phyloP scores from a whole-genome alignment of 495 filamentous ascomycete species.

The Trichoderma erinaceum region DNA sequence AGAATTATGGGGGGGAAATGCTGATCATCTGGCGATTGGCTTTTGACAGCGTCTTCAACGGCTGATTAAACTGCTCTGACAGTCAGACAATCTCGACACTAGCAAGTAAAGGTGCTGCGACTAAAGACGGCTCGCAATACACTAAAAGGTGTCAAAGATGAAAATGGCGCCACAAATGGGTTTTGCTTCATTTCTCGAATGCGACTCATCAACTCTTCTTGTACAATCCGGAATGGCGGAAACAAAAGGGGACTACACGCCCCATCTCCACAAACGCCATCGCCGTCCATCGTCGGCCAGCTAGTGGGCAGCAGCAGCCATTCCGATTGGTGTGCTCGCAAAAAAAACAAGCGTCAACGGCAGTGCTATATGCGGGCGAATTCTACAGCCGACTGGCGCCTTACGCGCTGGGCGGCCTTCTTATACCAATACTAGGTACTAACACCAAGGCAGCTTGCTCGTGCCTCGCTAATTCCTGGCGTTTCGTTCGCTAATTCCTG shows the following conservation, averaged over 20 bases:
- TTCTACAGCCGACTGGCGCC: neutral
- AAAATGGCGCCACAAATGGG: conserved; percentile 2
- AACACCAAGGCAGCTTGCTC: too few species aligned
- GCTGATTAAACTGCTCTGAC: neutral
- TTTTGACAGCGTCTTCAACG: neutral
- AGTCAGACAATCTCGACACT: neutral
- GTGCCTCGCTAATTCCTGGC: too few species aligned
- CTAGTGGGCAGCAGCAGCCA: neutral
- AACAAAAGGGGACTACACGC: neutral
- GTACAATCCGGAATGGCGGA: neutral
- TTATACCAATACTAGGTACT: too few species aligned
- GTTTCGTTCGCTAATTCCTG: too few species aligned
- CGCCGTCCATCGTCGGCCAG: neutral
- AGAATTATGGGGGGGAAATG: neutral
- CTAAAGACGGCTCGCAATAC: neutral
- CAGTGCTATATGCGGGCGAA: conserved; percentile 4
- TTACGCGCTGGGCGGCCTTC: neutral
- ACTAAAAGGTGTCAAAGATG: neutral
- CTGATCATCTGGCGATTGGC: neutral
- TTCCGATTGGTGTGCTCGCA: conserved; percentile 7
- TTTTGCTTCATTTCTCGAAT: neutral
- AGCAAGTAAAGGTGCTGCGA: neutral
- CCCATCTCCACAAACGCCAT: neutral
- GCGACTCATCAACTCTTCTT: conserved; percentile 6
- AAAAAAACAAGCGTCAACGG: neutral